A percentile compares a stretch with the other conserved stretches of the same genome.
Evolutionary conservation across 106 monocot genomes (phyloP).

Genomic region (Phalaenopsis equestris): DNA sequence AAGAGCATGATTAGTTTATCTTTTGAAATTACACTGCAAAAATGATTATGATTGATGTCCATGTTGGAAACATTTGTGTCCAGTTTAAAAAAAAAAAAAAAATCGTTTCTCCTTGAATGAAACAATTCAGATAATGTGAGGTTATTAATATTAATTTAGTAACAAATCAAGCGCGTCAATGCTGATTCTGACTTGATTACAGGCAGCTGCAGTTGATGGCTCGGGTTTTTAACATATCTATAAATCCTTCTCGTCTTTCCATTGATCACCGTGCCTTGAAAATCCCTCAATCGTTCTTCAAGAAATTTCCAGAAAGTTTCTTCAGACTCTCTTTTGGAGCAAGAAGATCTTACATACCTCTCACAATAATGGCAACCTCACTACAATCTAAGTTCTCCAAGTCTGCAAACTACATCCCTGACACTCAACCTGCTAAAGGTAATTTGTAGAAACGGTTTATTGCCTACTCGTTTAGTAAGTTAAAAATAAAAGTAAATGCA

Average conservation of each 20-base stretch:
- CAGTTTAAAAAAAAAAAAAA: neutral
- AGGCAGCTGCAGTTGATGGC: slow-evolving; percentile 17
- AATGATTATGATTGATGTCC: neutral
- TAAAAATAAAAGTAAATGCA: neutral
- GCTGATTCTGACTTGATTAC: neutral
- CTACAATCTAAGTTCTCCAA: slow-evolving; percentile 8
- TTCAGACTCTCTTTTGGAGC: slow-evolving; percentile 4
- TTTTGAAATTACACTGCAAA: neutral
- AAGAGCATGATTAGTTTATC: neutral
- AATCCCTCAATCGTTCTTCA: slow-evolving; percentile 11
- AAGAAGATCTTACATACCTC: slow-evolving; percentile 16
- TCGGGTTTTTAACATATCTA: neutral
- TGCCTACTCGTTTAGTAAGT: neutral
- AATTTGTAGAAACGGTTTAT: neutral
- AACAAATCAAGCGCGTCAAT: neutral
- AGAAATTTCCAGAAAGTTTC: neutral
- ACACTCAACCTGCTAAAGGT: slow-evolving; percentile 43
- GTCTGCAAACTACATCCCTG: slow-evolving; percentile 15
- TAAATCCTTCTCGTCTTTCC: slow-evolving; percentile 7
- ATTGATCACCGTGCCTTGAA: neutral
- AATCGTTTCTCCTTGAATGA: neutral
- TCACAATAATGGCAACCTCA: slow-evolving; percentile 15
- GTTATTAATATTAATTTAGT: neutral
- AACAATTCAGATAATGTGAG: neutral
- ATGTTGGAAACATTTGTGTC: neutral